These are phyloP conservation scores for Tolypocladium endophyticum DNA, from an alignment of 2,329 filamentous ascomycete genomes.

Conservation along the genomic window DNA sequence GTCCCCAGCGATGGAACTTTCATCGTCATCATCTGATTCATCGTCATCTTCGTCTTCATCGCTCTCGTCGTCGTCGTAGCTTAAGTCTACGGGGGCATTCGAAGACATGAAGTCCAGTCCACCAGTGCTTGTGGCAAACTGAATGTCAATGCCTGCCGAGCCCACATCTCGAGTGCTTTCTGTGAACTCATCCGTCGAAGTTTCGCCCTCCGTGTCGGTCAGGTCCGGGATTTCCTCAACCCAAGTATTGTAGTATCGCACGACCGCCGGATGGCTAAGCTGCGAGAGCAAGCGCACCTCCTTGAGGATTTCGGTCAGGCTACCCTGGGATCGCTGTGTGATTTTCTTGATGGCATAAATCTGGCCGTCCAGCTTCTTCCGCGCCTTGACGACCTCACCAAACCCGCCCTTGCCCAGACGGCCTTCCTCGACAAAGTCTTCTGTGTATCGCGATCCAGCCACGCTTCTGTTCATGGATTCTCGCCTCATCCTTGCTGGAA, in stretches of 20 bases:
- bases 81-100: slow-evolving; percentile 70
- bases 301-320: slow-evolving; percentile 71
- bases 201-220: slow-evolving; percentile 46
- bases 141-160: slow-evolving; percentile 34
- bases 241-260: slow-evolving; percentile 95
- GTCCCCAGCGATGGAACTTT: slow-evolving; percentile 24
- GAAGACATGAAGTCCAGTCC: slow-evolving; percentile 93
- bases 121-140: slow-evolving; percentile 62
- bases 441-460: slow-evolving; percentile 64
- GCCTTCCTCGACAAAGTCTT: slow-evolving; percentile 85
- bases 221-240: slow-evolving; percentile 59
- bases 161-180: slow-evolving; percentile 24
- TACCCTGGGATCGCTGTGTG: slow-evolving; percentile 66
- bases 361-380: slow-evolving; percentile 86
- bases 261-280: slow-evolving; percentile 76
- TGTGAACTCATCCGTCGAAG: slow-evolving; percentile 37
- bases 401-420: slow-evolving; percentile 88
- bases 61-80: slow-evolving; percentile 43
- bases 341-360: slow-evolving; percentile 98
- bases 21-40: slow-evolving; percentile 34
- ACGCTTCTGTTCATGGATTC: slow-evolving; percentile 48
- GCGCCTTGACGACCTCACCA: slow-evolving; percentile 89
- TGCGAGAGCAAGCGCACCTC: slow-evolving; percentile 86
- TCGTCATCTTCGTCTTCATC: slow-evolving; percentile 36
- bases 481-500: slow-evolving; percentile 41